phyloP scores from a whole-genome alignment of 768 basidiomycete species.

The Candolleomyces efflorescens region DNA sequence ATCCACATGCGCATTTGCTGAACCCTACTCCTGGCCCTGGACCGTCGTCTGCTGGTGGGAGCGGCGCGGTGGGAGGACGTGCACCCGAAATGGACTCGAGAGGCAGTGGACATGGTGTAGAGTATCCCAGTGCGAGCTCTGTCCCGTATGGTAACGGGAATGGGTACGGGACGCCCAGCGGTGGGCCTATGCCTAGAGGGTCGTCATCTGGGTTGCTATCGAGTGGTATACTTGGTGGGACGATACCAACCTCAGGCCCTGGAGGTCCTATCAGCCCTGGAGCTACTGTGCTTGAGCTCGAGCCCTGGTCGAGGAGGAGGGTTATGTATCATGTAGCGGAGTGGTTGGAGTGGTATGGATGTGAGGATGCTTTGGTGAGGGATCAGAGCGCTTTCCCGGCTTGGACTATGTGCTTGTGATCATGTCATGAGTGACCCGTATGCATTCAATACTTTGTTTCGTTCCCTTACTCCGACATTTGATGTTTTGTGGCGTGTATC shows the following conservation, averaged over 20 bases:
- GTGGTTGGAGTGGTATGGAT: conserved; percentile 65
- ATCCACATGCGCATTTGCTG: conserved; percentile 2
- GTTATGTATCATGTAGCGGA: conserved; percentile 49
- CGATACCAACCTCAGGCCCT: neutral
- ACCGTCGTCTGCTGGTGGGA: neutral
- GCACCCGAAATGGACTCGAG: neutral
- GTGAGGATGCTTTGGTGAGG: conserved; percentile 47
- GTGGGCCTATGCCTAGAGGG: neutral
- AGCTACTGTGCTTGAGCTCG: conserved; percentile 30
- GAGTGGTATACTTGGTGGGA: neutral
- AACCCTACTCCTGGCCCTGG: neutral
- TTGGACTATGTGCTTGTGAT: conserved; percentile 10
- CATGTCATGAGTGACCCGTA: neutral
- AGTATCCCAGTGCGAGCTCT: neutral
- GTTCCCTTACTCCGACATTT: neutral
- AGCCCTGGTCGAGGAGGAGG: conserved; percentile 53
- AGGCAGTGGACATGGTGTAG: neutral
- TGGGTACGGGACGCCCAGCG: neutral
- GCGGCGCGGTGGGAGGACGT: neutral
- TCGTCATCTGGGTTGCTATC: neutral
- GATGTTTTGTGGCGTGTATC: too few species aligned
- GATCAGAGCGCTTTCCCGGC: conserved; percentile 18
- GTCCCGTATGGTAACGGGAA: neutral
- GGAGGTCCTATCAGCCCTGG: neutral
- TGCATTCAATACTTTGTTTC: neutral